Evolutionary conservation across 148 eudicot species (phyloP), one percentile per base, ranked within the genome.

Genomic region (Rheum nobile): DNA sequence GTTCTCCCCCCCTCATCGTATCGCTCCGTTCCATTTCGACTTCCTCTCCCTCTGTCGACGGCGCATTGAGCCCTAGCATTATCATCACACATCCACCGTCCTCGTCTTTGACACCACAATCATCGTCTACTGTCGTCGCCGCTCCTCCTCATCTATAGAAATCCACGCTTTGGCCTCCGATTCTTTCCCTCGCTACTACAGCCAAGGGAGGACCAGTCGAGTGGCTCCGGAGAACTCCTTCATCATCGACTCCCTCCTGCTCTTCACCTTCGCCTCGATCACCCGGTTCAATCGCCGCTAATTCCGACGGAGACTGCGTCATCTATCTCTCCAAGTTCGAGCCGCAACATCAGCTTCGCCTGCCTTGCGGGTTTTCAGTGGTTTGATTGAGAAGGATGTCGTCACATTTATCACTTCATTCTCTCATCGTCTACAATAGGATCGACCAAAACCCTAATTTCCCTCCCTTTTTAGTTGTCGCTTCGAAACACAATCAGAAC

Each of bases 291-390:
- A 63, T 63, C 41, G 11, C 48, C 86, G 5, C 35, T 75, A 69
- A 41, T 16, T 65, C 70, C 52, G 79, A 80, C 21, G 91, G 85
- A 0, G 99, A 95, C 14, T 95, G 99, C 68, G 92, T 96, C 4
- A 96, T 95, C 0, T 95, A 97, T 39, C 70, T 95, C 0, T 88
- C 96, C 1, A 95, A 85, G 47, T 92, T 95, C 81, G 96, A 95
- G 76, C 70, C 74, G 47, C 57, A 83, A 3, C 97, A 95, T 80
- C 87, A 80, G 72, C 89, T 95, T 6, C 90, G 97, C 0, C 72
- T 95, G n/a, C n/a, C n/a, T n/a, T n/a, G n/a, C n/a, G n/a, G n/a
- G n/a, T n/a, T n/a, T n/a, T n/a, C n/a, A n/a, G n/a, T n/a, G n/a
- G n/a, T n/a, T n/a, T n/a, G n/a, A n/a, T n/a, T n/a, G n/a, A n/a